Evolutionary conservation across 495 filamentous ascomycete species (phyloP), one percentile per base, ranked within the genome.

Genomic region (Xylaria palmicola): DNA sequence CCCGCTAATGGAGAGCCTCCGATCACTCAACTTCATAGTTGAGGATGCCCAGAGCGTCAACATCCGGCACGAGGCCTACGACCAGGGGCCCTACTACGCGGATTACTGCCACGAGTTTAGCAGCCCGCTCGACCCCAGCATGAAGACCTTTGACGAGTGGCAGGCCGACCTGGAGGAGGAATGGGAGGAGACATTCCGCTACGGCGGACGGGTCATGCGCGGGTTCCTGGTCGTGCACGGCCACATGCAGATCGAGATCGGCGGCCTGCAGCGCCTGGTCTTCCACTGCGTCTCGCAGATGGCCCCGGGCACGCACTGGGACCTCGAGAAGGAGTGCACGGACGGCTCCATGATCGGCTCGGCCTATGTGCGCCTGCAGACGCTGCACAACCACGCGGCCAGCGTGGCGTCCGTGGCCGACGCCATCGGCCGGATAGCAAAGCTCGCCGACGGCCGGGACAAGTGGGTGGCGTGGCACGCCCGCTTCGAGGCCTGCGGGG

Each of bases 181-280:
- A 26, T 48, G 43, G 32, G 15, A 34, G 0, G 19, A 54, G 10
- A 48, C 22, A 10, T 34, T 44, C 29, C 9, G 44, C 22, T 10
- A 30, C 12, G 65, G 58, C 19, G 68, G 65, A 10, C 1, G 7
- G 7, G 6, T 64, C 1, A 64, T 68, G 43, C 47, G 32, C 24
- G 13, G 2, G 7, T 0, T 60, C 3, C 3, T 44, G 10, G 37
- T 24, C 8, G 22, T 47, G n/a, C 40, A 63, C 9, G 36, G 20
- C n/a, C 0, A n/a, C 13, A 24, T 65, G 39, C 50, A 59, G 29
- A 0, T 13, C 6, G 66, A 69, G 5, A 15, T 69, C 32, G 40
- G 27, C 1, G 27, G 12, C 10, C 0, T 65, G 22, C 57, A 71
- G 37, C 54, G 54, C 8, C 30, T 69, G 50, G 22, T 65, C 3